These are phyloP conservation scores for Colletotrichum sidae DNA, from an alignment of 2,329 filamentous ascomycete species.

Conservation along the genomic window DNA sequence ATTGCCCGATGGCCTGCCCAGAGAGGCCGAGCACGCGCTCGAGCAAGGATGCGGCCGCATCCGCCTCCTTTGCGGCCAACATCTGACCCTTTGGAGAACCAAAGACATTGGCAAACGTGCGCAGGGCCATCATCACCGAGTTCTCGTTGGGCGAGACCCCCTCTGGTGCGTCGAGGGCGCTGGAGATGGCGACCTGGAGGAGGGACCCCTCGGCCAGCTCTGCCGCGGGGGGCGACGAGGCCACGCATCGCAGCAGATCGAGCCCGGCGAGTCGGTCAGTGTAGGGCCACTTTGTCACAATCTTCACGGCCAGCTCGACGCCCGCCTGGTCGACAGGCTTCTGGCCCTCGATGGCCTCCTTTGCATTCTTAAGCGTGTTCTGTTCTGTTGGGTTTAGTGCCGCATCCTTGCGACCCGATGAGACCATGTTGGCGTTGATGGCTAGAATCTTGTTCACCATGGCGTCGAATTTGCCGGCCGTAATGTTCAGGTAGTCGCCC, in stretches of 20 bases:
- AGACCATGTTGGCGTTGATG: constrained; percentile 79
- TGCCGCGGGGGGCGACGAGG: constrained; percentile 75
- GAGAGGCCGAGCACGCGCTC: constrained; percentile 68
- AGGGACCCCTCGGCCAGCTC: constrained; percentile 68
- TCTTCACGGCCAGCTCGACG: constrained; percentile 74
- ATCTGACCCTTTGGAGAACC: constrained; percentile 77
- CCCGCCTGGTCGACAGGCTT: constrained; percentile 62
- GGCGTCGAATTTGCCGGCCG: constrained; percentile 76
- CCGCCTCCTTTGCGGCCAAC: constrained; percentile 68
- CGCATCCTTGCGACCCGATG: constrained; percentile 77
- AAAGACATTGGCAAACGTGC: constrained; percentile 87
- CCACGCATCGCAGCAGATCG: constrained; percentile 87
- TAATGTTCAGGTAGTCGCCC: constrained; percentile 81
- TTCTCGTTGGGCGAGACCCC: constrained; percentile 74
- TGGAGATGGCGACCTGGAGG: constrained; percentile 63
- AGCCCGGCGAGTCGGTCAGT: constrained; percentile 84
- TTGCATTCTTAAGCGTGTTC: constrained; percentile 69
- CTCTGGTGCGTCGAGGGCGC: constrained; percentile 57
- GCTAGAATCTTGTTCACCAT: constrained; percentile 82
- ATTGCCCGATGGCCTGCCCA: constrained; percentile 60
- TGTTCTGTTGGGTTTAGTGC: constrained; percentile 81
- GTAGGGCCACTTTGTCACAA: constrained; percentile 84
- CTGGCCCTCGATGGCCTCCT: constrained; percentile 71
- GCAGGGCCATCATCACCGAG: constrained; percentile 87
- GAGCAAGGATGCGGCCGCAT: constrained; percentile 72